Base-by-base conservation (phyloP, 257 asterid genomes). In the Fraxinus pennsylvanica region DNA sequence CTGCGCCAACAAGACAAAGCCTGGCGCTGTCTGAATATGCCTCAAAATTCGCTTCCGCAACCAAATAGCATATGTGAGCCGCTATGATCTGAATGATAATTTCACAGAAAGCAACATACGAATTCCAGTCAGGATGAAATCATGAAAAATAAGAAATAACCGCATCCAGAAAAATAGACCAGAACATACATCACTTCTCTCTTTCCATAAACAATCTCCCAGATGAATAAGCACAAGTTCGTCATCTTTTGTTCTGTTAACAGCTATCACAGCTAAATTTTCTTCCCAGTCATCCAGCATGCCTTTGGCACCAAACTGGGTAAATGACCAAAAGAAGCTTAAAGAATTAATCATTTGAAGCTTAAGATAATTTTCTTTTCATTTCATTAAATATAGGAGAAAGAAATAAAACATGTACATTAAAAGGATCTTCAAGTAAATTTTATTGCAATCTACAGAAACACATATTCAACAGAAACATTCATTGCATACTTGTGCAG, bases 231-330 rank as follows among this genome's bases (percentile, higher is more conserved):
- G 99, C 81, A 96, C 99, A 82, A 96, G 94, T 78, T 92, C 98
- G 1, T 96, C 99, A 84, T 90, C 96, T 84, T 93, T 93, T 45
- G 99, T 96, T 85, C 99, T 85, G 83, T 96, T 96, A 74, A 98
- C 98, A 59, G 97, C 87, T 74, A 96, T 93, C 82, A 96, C 97
- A 1, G 99, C 99, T 88, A 96, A 83, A 85, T 93, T 96, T 81
- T 92, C 98, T 82, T 93, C 94, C 99, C 99, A 96, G 80, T 89
- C 95, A 82, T 93, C 97, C 86, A 96, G 89, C 97, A 96, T 89
- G 80, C 90, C 88, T 81, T 88, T 91, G 68, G 84, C 88, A 80
- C 89, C 91, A 80, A 86, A 80, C 98, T 96, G 86, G 54, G 80
- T 6, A 59, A 57, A 71, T 68, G 68, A 63, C n/a, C 63, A 81